Base-by-base conservation (phyloP, 257 asterid genomes). In the Solanum lycopersicoides region DNA sequence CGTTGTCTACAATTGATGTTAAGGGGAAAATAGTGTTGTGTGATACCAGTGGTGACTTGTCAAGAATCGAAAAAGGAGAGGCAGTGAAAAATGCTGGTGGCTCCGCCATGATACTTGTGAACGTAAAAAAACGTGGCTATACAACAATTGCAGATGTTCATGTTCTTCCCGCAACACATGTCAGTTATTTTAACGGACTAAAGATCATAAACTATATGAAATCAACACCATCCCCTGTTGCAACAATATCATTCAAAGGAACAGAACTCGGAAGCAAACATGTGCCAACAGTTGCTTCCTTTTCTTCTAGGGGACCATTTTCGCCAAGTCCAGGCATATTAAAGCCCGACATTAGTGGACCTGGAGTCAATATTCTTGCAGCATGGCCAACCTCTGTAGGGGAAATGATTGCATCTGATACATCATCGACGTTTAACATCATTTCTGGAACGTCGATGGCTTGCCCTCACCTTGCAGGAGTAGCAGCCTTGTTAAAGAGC, bases 21-120 rank as follows among this genome's bases (percentile, higher is more conserved):
- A 84, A 20, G 16, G 92, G 92, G 3, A 88, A 88, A 74, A 87
- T 90, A 37, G 90, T 88, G 12, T 16, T 88, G 45, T 90, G 90
- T 30, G 88, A 85, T 44, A 83, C 86, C 86, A 88, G 85, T 23
- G 89, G 89, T 4, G 12, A 10, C 1, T 63, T 87, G 20, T 83
- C 66, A 37, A 77, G 88, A 83, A 42, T 60, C 16, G 42, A 63
- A 28, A 88, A 83, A 88, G 90, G 92, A 12, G 45, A 39, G 34
- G 44, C 69, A 6, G 90, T 90, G 15, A 90, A 88, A 69, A 63
- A 76, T 76, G 92, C 89, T 21, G 90, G 90, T 20, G 92, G 87
- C 1, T 69, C 86, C 6, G 92, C 89, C 86, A 90, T 90, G 92
- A 86, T 88, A 83, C 85, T 90, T 16, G 87, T 86, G 89, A 88